Percentiles rank a stretch among this genome's conserved stretches.
phyloP scores from a whole-genome alignment of 73 alveolate species.

The Durusdinium trenchii region DNA sequence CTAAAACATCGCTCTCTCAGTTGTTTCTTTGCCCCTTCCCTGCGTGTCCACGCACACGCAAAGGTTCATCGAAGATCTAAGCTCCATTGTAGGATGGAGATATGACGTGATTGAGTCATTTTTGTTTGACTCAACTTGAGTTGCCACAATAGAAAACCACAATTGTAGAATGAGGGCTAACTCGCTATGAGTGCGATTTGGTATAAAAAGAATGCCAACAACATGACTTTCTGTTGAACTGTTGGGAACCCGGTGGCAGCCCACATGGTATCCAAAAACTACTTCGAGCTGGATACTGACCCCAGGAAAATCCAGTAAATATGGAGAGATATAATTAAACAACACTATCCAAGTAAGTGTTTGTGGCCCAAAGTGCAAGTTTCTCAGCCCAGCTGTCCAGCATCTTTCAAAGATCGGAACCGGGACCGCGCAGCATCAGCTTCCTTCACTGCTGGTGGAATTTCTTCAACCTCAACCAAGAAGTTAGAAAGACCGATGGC shows the following conservation, averaged over 20 bases:
- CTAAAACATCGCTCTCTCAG: no score
- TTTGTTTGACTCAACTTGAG: not conserved
- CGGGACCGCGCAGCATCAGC: not conserved
- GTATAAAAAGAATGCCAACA: not conserved
- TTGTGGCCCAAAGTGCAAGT: not conserved
- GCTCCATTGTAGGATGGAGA: no score
- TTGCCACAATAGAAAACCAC: not conserved
- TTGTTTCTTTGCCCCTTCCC: no score
- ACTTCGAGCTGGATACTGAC: conserved; percentile 40
- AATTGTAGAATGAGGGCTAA: not conserved
- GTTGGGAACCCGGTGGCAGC: not conserved
- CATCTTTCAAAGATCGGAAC: not conserved
- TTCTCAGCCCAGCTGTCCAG: conserved; percentile 33
- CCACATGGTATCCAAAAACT: conserved; percentile 5
- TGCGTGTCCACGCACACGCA: no score
- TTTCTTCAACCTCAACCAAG: not conserved
- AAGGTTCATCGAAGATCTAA: no score
- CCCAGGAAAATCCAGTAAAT: not conserved
- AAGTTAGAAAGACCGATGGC: not conserved
- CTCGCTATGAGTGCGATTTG: not conserved
- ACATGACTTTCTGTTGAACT: not conserved
- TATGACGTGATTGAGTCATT: no score
- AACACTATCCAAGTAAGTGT: not conserved
- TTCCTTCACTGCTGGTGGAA: not conserved
- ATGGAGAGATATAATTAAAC: not conserved